Base-by-base conservation (phyloP, 139 green algal genomes). In the Chlorella sorokiniana region DNA sequence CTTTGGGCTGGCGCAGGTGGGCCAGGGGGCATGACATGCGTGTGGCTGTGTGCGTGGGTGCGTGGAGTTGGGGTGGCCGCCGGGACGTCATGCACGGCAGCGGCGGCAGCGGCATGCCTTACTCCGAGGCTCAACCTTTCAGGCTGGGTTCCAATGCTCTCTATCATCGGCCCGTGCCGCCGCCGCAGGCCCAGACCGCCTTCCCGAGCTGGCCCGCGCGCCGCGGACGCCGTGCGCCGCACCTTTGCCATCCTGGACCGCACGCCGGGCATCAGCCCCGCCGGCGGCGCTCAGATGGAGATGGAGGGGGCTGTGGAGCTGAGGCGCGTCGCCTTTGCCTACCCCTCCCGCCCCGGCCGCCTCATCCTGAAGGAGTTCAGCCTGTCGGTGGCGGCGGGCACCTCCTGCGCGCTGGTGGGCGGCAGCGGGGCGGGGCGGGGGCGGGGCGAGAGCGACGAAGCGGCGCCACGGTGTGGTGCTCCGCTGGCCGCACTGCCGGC, bases 231-330 rank as follows among this genome's bases (percentile, higher is more conserved):
- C 1, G 52, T 67, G 20, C 35, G 45, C 54, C 74, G 88, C 25
- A 87, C 97, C 10, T 97, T 97, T 76, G 72, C 82, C 48, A 82
- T 96, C 67, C 87, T 97, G 42, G 93, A 98, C 90, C 88, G 91
- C 44, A 65, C 81, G 45, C 85, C 91, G 1, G 31, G 48, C 33
- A 95, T 95, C 63, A 87, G 93, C 80, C 72, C 48, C 25, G 48
- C 69, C 11, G 69, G 20, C 22, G 72, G 72, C 22, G 52, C 52
- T 3, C 10, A 51, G 5, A 5, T 79, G 31, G 72, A 79, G 48
- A 29, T 79, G 37, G 52, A 79, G 35, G 72, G 72, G 9, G 51
- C 23, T n/a, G 72, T 79, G 51, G 72, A 79, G 72, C 72, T 79
- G 72, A 40, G 37, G 33, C 33, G 37, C 7, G 75, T 81, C 40